Evolutionary conservation across 1,284 basidiomycete species (phyloP), one percentile per base, ranked within the genome.

Genomic region (Entoloma clypeatum): DNA sequence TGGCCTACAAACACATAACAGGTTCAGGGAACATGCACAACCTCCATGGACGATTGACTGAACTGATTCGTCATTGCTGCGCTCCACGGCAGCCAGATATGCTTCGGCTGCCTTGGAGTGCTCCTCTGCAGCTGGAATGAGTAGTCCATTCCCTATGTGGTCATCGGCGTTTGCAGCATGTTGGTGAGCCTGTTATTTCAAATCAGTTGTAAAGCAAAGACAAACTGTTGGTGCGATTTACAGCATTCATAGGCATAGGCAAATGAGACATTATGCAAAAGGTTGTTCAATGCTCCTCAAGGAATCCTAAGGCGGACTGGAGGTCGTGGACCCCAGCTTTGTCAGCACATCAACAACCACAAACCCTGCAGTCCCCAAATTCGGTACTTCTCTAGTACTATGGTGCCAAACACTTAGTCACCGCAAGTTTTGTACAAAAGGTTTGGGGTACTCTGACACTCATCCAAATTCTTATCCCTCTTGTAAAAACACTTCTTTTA

Each of bases 131-230:
- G 87, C 83, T 28, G 75, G 76, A 23, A 86, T 74, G 43, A 86
- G 69, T 3, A 85, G 64, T 8, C 84, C 83, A 44, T 76, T 73
- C 9, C 68, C 69, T 28, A 74, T 56, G 54, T 72, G 74, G 43
- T 88, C 84, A 45, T 89, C 84, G 19, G 86, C 86, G 55, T 82
- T 83, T 14, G 79, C 79, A 41, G 84, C 82, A 62, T 88, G 84
- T 54, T 85, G 80, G 59, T 90, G 84, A 14, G 86, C 86, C 86
- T 90, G 59, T 41, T 45, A 36, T 36, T 46, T 38, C 39, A 32
- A 22, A 29, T 49, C n/a, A 47, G 43, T 39, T 14, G 35, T 14
- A 24, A 19, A 7, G 19, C 9, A 27, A 28, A 29, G 10, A 4
- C 14, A 5, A 19, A 23, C 37, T 21, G 36, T 25, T 21, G 26